Evolutionary conservation across 495 filamentous ascomycete genomes (phyloP).

Genomic region (Halenospora varia): DNA sequence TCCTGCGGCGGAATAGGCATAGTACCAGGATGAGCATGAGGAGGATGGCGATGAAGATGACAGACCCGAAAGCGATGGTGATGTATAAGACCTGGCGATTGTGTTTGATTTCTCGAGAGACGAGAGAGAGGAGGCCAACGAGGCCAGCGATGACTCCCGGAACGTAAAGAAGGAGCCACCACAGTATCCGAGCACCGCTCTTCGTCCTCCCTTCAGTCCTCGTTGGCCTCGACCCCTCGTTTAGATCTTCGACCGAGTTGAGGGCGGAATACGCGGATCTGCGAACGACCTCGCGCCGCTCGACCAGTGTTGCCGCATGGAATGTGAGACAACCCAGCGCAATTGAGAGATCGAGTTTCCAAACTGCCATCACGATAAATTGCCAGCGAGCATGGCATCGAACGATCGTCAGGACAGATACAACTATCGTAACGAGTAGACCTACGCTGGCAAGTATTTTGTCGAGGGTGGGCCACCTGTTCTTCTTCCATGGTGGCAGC

Average conservation of each 20-base stretch:
- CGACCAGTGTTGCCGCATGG: slow-evolving; percentile 2
- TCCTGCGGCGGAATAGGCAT: not conserved
- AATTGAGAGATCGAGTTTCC: slow-evolving; percentile 24
- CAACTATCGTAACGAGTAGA: slow-evolving; percentile 16
- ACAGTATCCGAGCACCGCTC: not conserved
- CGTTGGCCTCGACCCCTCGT: not conserved
- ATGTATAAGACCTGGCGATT: slow-evolving; percentile 18
- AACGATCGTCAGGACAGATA: slow-evolving; percentile 26
- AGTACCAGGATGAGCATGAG: slow-evolving; percentile 11
- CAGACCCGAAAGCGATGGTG: slow-evolving; percentile 20
- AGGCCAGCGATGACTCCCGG: slow-evolving; percentile 10
- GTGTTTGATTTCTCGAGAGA: slow-evolving; percentile 8
- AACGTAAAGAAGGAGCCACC: slow-evolving; percentile 11
- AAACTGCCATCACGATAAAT: slow-evolving; percentile 30
- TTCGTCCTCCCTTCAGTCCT: not conserved
- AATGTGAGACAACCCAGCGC: slow-evolving; percentile 6
- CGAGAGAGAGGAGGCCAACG: slow-evolving; percentile 4
- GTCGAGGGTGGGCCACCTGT: slow-evolving; percentile 15
- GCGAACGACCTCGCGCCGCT: not conserved
- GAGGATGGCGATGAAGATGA: not conserved
- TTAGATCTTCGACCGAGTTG: not conserved
- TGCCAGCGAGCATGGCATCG: slow-evolving; percentile 28
- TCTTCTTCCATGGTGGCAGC: slow-evolving; percentile 13
- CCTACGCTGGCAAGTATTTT: slow-evolving; percentile 15
- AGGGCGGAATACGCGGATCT: not conserved